phyloP scores from a whole-genome alignment of 2,329 filamentous ascomycete genomes.

The Colletotrichum sp. region DNA sequence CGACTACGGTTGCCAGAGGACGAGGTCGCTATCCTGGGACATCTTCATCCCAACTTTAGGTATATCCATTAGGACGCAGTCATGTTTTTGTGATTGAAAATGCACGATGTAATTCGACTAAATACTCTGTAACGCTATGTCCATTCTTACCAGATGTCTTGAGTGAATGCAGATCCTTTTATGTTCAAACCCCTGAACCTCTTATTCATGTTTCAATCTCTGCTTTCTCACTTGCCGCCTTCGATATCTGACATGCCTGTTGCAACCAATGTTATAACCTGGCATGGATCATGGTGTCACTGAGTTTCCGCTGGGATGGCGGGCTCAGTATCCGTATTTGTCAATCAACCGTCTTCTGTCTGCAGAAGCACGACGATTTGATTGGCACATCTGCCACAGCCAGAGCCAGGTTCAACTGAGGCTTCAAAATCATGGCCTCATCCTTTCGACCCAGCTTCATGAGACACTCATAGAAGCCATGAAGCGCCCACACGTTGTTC shows the following conservation, averaged over 20 bases:
- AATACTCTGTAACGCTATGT: background rate
- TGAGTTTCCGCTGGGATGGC: constrained; percentile 15
- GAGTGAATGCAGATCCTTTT: background rate
- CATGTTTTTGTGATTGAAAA: rapidly evolving
- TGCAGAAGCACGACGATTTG: constrained; percentile 61
- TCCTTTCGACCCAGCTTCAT: constrained; percentile 52
- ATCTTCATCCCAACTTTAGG: constrained; percentile 29
- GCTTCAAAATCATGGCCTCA: constrained; percentile 40
- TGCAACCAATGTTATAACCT: background rate
- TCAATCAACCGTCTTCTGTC: constrained; percentile 19
- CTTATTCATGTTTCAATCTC: background rate
- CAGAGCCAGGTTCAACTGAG: constrained; percentile 56
- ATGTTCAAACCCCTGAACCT: background rate
- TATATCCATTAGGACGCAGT: constrained; percentile 25
- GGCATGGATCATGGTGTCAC: background rate
- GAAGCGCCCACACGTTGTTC: constrained; percentile 78
- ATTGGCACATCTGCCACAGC: constrained; percentile 66
- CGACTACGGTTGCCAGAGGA: constrained; percentile 22
- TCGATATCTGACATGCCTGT: background rate
- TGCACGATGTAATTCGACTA: background rate
- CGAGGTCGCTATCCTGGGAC: constrained; percentile 26
- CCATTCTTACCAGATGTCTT: background rate
- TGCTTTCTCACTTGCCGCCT: background rate
- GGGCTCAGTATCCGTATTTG: constrained; percentile 14
- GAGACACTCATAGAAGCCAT: constrained; percentile 76